A percentile compares a stretch with the other conserved stretches of the same genome.
These are phyloP conservation scores for Nicotiana attenuata DNA, from an alignment of 257 asterid species.

Conservation along the genomic window DNA sequence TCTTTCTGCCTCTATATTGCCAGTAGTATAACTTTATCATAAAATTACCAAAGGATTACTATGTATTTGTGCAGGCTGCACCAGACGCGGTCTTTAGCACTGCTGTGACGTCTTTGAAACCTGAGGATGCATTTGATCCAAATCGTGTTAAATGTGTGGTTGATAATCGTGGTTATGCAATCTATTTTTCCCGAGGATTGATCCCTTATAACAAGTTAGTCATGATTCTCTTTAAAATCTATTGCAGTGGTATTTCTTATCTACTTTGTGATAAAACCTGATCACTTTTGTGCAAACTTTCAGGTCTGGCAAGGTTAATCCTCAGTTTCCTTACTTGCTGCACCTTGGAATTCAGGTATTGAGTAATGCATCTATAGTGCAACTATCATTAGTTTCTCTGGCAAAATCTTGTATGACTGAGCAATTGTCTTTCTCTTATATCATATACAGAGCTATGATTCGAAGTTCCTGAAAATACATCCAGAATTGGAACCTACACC, in stretches of 20 bases:
- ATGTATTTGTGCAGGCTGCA: conserved; percentile 50
- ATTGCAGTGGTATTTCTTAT: neutral
- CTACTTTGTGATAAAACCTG: conserved; percentile 1
- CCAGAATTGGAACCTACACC: conserved; percentile 74
- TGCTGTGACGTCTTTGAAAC: conserved; percentile 69
- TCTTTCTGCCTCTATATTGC: neutral
- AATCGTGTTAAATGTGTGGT: conserved; percentile 86
- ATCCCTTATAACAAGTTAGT: conserved; percentile 82
- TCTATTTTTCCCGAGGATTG: conserved; percentile 81
- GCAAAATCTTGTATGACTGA: neutral
- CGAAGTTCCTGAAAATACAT: conserved; percentile 69
- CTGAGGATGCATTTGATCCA: conserved; percentile 81
- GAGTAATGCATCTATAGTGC: neutral
- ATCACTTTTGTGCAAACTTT: neutral
- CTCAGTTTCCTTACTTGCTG: conserved; percentile 76
- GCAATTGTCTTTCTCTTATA: conserved; percentile 6
- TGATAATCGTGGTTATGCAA: conserved; percentile 72
- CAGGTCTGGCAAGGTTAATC: conserved; percentile 70
- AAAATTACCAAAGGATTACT: neutral
- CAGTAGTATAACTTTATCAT: neutral
- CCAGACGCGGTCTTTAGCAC: conserved; percentile 94
- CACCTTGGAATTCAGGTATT: conserved; percentile 90
- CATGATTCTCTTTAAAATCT: neutral
- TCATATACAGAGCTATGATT: conserved; percentile 62
- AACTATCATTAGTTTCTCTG: neutral